These are phyloP conservation scores for Aurifilum marmelostoma DNA, from an alignment of 2,329 filamentous ascomycete species.

Conservation along the genomic window DNA sequence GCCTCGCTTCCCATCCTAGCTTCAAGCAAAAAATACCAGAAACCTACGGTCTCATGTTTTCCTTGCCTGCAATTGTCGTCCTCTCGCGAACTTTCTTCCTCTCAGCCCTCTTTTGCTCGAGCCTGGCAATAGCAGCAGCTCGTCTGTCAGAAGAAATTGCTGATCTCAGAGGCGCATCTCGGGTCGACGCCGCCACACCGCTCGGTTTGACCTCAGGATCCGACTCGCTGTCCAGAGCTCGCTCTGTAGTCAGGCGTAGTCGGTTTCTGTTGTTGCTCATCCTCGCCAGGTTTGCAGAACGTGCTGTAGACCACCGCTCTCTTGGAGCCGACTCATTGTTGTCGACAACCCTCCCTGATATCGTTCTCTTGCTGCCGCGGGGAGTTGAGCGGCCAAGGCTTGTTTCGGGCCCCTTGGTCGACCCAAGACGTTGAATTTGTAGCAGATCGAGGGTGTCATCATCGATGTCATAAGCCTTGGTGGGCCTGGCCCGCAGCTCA, in stretches of 20 bases:
- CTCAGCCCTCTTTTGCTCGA: constrained; percentile 58
- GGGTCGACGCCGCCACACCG: constrained; percentile 39
- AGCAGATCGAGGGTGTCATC: constrained; percentile 24
- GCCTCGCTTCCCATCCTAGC: constrained; percentile 27
- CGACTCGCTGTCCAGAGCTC: constrained; percentile 43
- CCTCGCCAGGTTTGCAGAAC: constrained; percentile 4
- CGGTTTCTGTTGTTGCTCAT: constrained; percentile 13
- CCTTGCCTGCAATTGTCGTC: constrained; percentile 48
- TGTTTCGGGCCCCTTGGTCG: constrained; percentile 13
- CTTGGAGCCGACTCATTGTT: constrained; percentile 3
- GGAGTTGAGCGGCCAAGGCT: constrained; percentile 14
- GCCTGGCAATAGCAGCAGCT: constrained; percentile 57
- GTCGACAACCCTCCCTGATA: constrained; percentile 14
- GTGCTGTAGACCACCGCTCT: background rate
- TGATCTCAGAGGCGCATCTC: constrained; percentile 45
- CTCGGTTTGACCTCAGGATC: constrained; percentile 41
- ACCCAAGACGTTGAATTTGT: constrained; percentile 15
- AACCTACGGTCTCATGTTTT: constrained; percentile 51
- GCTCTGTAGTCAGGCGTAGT: constrained; percentile 34
- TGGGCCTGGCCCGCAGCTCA: constrained; percentile 13
- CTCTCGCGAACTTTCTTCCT: constrained; percentile 45
- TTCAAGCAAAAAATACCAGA: constrained; percentile 12
- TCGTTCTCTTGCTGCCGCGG: constrained; percentile 23
- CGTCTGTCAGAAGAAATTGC: constrained; percentile 54
- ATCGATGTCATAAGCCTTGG: constrained; percentile 10